Percentiles rank a stretch among this genome's conserved stretches.
These are phyloP conservation scores for Asterophora lycoperdoides DNA, from an alignment of 768 basidiomycete species.

Conservation along the genomic window DNA sequence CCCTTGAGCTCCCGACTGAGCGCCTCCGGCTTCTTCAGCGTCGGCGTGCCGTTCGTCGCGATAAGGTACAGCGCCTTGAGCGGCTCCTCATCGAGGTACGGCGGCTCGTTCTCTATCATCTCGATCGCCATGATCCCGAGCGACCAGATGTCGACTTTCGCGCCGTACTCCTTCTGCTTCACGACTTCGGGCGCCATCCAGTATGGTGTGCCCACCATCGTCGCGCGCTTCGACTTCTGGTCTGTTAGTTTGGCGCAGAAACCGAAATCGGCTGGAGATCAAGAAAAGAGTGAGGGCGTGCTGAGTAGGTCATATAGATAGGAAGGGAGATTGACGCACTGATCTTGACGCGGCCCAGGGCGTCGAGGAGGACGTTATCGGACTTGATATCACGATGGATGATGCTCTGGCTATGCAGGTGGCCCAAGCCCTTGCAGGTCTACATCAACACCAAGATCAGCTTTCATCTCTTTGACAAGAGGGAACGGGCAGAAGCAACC, in stretches of 20 bases:
- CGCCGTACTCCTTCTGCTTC: constrained; percentile 95
- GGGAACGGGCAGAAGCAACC: neutral
- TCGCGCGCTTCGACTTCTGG: constrained; percentile 94
- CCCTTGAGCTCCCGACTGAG: constrained; percentile 90
- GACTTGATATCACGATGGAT: constrained; percentile 98
- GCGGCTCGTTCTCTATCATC: constrained; percentile 98
- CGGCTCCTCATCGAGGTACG: constrained; percentile 93
- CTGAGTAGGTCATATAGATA: too few relatives aligned
- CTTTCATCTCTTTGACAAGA: neutral
- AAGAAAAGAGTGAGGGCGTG: too few relatives aligned
- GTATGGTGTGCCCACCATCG: constrained; percentile 98
- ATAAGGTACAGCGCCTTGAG: constrained; percentile 92
- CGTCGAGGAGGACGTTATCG: constrained; percentile 91
- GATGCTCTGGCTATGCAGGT: constrained; percentile 90
- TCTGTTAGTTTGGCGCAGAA: constrained; percentile 96
- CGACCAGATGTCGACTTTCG: constrained; percentile 96
- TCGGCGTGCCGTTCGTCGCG: constrained; percentile 97
- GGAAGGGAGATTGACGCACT: constrained; percentile 54
- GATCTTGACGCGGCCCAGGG: constrained; percentile 93
- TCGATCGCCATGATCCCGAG: constrained; percentile 98
- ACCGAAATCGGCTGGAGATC: constrained; percentile 96
- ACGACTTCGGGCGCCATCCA: constrained; percentile 99
- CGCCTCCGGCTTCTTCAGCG: constrained; percentile 91
- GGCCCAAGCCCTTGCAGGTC: constrained; percentile 95
- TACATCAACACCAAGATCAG: constrained; percentile 24